phyloP scores from a whole-genome alignment of 2,329 filamentous ascomycete genomes.

The Alternaria sp. region DNA sequence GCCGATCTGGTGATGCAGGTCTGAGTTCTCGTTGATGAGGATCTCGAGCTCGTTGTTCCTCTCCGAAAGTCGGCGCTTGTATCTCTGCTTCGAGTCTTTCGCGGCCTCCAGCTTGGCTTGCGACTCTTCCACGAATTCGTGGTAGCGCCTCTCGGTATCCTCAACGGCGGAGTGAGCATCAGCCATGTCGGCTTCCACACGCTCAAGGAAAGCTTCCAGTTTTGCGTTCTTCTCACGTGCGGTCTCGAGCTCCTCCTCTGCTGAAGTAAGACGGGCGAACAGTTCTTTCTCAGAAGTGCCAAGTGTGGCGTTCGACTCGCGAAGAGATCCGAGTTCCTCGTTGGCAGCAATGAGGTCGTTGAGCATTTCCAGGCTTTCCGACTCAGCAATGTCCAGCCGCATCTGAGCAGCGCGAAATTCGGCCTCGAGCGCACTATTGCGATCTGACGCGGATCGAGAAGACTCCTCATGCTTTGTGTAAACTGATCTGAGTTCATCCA shows the following conservation, averaged over 20 bases:
- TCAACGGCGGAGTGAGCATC: constrained; percentile 38
- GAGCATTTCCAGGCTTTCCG: constrained; percentile 25
- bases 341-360: constrained; percentile 30
- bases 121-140: constrained; percentile 34
- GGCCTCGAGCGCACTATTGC: constrained; percentile 21
- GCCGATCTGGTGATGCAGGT: constrained; percentile 34
- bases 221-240: constrained; percentile 39
- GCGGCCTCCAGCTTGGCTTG: constrained; percentile 39
- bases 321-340: constrained; percentile 34
- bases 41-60: constrained; percentile 38
- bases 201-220: constrained; percentile 41
- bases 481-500: constrained; percentile 14
- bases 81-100: constrained; percentile 35
- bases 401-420: constrained; percentile 26
- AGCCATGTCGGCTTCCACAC: constrained; percentile 39
- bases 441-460: constrained; percentile 1
- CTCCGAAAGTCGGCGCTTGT: constrained; percentile 37
- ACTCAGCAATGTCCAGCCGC: constrained; percentile 31
- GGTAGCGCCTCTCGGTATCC: constrained; percentile 38
- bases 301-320: constrained; percentile 32
- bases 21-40: constrained; percentile 35
- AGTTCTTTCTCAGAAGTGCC: constrained; percentile 41
- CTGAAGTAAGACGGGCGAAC: constrained; percentile 30
- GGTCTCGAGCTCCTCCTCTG: constrained; percentile 40
- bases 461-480: constrained; percentile 20